phyloP scores from a whole-genome alignment of 2,329 filamentous ascomycete species.

The Grosmannia huntii region DNA sequence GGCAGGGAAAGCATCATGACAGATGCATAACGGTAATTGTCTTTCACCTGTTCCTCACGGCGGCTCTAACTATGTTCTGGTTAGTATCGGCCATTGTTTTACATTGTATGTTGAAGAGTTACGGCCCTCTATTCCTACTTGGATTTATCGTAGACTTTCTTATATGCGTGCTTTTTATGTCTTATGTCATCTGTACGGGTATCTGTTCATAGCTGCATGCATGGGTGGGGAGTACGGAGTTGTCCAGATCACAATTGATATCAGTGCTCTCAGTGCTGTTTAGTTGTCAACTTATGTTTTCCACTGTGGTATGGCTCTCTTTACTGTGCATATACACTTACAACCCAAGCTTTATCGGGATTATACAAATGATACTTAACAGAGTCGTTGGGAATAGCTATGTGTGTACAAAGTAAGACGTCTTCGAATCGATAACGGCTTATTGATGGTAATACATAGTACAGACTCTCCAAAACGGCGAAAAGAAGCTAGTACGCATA shows the following conservation, averaged over 20 bases:
- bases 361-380: too few species aligned
- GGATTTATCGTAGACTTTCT: neutral
- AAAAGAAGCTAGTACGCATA: constrained; percentile 1
- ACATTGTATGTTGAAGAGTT: neutral
- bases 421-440: too few species aligned
- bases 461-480: neutral
- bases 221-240: constrained; percentile 3
- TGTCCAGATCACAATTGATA: neutral
- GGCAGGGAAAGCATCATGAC: neutral
- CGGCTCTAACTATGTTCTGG: neutral
- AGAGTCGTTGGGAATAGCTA: too few species aligned
- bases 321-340: too few species aligned
- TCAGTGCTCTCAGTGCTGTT: neutral
- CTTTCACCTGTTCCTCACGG: neutral
- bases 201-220: neutral
- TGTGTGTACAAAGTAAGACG: too few species aligned
- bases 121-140: neutral
- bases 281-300: too few species aligned
- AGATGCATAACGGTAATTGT: neutral
- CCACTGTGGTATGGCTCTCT: too few species aligned
- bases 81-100: neutral
- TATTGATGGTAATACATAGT: too few species aligned
- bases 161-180: neutral
- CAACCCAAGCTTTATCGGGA: too few species aligned
- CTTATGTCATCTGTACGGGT: neutral